These are phyloP conservation scores for Exophiala sp. DNA, from an alignment of 2,329 filamentous ascomycete species.

Conservation along the genomic window DNA sequence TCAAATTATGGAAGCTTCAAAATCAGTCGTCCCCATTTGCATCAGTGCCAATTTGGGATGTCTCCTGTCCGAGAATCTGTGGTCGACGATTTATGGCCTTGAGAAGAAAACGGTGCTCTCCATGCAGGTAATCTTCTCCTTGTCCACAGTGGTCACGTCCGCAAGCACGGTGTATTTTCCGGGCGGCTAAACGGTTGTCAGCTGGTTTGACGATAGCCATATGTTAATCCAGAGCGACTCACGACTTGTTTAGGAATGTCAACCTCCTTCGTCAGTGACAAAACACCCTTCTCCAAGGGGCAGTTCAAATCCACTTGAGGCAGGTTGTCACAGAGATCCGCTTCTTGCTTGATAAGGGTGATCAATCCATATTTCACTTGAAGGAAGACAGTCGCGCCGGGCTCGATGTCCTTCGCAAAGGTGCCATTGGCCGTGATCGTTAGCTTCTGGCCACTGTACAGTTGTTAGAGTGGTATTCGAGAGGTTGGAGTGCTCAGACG, in stretches of 20 bases:
- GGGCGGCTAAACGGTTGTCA: conserved; percentile 34
- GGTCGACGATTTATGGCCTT: conserved; percentile 1
- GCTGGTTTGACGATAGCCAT: conserved; percentile 1
- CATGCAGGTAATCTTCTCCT: conserved; percentile 76
- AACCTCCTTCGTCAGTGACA: conserved; percentile 71
- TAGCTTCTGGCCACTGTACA: conserved; percentile 65
- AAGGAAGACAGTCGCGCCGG: conserved; percentile 75
- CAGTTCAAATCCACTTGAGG: conserved; percentile 70
- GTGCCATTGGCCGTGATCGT: conserved; percentile 71
- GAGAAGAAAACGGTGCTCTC: conserved; percentile 48
- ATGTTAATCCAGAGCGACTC: conserved; percentile 1
- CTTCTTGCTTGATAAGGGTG: conserved; percentile 71
- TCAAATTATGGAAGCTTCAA: conserved; percentile 3
- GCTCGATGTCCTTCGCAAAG: conserved; percentile 64
- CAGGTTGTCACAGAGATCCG: conserved; percentile 76
- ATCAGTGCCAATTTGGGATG: background rate
- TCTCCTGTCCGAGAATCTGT: background rate
- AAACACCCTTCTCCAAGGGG: conserved; percentile 72
- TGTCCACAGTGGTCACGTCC: conserved; percentile 70
- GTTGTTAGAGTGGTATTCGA: background rate
- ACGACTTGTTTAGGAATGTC: conserved; percentile 72
- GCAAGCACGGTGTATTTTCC: conserved; percentile 89
- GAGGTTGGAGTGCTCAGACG: conserved; percentile 36
- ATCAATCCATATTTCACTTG: conserved; percentile 94
- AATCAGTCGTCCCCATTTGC: no score